These are phyloP conservation scores for Penicillium bialowiezense DNA, from an alignment of 495 filamentous ascomycete species.

Conservation along the genomic window DNA sequence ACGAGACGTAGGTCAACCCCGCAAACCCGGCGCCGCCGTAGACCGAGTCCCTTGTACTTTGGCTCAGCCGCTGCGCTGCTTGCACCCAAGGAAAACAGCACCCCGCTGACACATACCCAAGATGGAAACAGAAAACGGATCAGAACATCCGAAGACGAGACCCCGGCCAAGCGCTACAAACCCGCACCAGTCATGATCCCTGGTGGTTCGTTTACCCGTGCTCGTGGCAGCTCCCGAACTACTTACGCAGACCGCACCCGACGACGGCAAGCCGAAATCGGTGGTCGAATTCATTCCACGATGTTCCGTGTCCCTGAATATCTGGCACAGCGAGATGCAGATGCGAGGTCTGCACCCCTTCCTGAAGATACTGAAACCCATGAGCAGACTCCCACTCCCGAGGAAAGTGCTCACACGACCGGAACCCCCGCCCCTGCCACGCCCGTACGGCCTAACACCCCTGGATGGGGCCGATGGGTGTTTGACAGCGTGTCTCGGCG, in stretches of 20 bases:
- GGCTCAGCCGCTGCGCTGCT: too few relatives aligned
- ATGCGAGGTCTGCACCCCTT: constrained; percentile 4
- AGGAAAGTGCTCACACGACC: constrained; percentile 3
- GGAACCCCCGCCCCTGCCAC: background rate
- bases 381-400: background rate
- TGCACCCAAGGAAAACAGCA: background rate
- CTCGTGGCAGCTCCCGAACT: constrained; percentile 6
- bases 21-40: too few relatives aligned
- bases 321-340: constrained; percentile 25
- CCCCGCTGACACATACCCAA: constrained; percentile 1
- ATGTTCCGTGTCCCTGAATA: constrained; percentile 37
- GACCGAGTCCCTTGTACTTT: too few relatives aligned
- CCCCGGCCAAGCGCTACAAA: background rate
- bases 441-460: background rate
- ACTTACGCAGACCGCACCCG: constrained; percentile 29
- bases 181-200: background rate
- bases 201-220: background rate
- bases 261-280: constrained; percentile 25
- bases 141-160: background rate
- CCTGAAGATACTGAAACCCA: background rate
- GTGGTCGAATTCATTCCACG: constrained; percentile 32
- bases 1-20: too few relatives aligned
- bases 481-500: constrained; percentile 18
- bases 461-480: constrained; percentile 14
- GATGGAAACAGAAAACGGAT: constrained; percentile 1